Conservation (phyloP, 1,284 basidiomycete genomes). For the Grifola frondosa region DNA sequence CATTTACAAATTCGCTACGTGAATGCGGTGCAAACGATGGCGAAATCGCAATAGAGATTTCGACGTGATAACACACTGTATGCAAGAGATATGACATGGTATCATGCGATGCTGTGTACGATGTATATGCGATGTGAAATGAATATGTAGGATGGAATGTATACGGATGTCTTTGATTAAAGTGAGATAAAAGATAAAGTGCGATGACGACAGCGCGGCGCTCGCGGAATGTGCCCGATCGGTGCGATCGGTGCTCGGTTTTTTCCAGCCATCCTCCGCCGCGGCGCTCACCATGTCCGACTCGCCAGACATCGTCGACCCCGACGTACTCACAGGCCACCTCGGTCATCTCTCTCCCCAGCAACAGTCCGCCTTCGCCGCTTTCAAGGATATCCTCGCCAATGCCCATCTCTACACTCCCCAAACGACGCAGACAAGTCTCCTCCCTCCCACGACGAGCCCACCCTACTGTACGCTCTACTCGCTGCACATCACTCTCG, state of each 20-base stretch:
- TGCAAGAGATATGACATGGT: too few relatives aligned
- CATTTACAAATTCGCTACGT: too few relatives aligned
- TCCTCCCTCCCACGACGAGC: conserved; percentile 59
- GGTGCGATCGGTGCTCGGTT: not conserved
- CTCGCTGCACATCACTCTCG: not conserved
- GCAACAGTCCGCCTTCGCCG: conserved; percentile 47
- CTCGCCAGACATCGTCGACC: conserved; percentile 19
- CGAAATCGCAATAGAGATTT: too few relatives aligned
- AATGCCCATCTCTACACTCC: conserved; percentile 52
- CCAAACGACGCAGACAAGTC: conserved; percentile 10
- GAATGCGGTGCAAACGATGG: too few relatives aligned
- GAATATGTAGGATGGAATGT: too few relatives aligned
- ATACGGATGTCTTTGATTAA: too few relatives aligned
- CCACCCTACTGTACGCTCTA: conserved; percentile 59
- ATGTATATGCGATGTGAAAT: too few relatives aligned
- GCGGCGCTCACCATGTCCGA: conserved; percentile 1
- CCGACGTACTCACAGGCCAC: conserved; percentile 47
- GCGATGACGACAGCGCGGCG: too few relatives aligned
- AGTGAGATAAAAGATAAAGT: too few relatives aligned
- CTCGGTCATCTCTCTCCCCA: conserved; percentile 48
- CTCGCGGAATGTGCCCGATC: not conserved
- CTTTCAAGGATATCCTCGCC: conserved; percentile 53
- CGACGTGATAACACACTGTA: too few relatives aligned
- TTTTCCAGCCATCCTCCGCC: not conserved
- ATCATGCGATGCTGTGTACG: too few relatives aligned